A percentile compares a stretch with the other conserved stretches of the same genome.
Conservation (phyloP, 192 early-diverging fungal genomes). For the Entomortierella lignicola region DNA sequence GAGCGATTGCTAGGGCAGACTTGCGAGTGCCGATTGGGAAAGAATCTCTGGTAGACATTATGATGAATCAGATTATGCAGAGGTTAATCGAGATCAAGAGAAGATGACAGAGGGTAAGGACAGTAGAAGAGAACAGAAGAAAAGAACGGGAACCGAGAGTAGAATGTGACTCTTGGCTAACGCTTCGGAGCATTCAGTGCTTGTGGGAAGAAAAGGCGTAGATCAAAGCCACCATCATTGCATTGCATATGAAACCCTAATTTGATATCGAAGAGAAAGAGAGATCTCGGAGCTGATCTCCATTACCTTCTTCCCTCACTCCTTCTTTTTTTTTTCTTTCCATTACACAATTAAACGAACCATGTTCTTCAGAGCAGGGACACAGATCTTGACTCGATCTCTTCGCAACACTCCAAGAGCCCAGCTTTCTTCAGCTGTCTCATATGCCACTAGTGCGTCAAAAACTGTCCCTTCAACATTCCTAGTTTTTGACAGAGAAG, state of each 20-base stretch:
- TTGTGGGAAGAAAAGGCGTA: too few relatives aligned
- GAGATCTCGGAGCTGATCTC: conserved; percentile 12
- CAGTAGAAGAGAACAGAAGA: conserved; percentile 10
- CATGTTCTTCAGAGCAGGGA: conserved; percentile 4
- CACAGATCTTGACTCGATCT: not conserved
- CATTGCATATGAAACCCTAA: not conserved
- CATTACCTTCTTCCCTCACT: not conserved
- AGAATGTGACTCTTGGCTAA: conserved; percentile 10
- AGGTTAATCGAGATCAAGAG: too few relatives aligned
- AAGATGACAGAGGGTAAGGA: not conserved
- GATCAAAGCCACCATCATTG: conserved; percentile 9
- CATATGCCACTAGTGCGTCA: conserved; percentile 22
- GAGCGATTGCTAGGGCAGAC: conserved; percentile 89
- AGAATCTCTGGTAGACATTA: conserved; percentile 30
- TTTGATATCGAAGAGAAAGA: not conserved
- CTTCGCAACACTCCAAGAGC: not conserved
- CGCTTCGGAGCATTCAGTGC: too few relatives aligned
- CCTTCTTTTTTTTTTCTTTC: not conserved
- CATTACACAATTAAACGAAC: not conserved
- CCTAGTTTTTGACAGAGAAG: conserved; percentile 83
- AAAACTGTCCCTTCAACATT: conserved; percentile 54
- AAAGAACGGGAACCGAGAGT: conserved; percentile 3
- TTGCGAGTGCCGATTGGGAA: conserved; percentile 82
- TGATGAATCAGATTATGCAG: too few relatives aligned
- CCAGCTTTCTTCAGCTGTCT: conserved; percentile 28